Percentiles rank a stretch among this genome's conserved stretches.
Evolutionary conservation across 352 stramenopile genomes (phyloP).

Genomic region (Thraustochytrium sp.): DNA sequence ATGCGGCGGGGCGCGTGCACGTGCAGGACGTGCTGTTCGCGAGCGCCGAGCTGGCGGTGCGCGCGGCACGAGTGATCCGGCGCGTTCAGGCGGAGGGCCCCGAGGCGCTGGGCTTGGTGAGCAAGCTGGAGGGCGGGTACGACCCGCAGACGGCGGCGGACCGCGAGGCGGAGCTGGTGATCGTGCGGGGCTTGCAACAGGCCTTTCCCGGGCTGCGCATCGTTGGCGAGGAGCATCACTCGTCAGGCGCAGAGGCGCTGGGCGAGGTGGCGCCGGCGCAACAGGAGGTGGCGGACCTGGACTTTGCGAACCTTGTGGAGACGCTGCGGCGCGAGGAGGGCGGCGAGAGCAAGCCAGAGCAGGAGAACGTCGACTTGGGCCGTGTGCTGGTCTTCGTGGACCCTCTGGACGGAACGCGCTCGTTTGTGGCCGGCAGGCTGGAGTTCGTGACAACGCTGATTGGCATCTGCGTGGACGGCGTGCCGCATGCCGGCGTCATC

Average conservation of each 20-base stretch:
- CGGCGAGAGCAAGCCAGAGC: not conserved
- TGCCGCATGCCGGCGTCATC: not conserved
- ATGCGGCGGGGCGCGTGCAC: not conserved
- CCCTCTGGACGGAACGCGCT: slow-evolving; percentile 21
- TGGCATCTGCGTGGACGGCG: slow-evolving; percentile 1
- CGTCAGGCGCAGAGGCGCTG: not conserved
- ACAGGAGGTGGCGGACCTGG: not conserved
- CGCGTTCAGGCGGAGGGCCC: not conserved
- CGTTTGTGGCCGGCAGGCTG: not conserved
- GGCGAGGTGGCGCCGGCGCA: not conserved
- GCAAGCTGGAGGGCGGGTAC: not conserved
- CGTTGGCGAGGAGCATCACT: not conserved
- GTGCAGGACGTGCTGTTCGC: not conserved
- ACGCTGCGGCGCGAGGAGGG: not conserved
- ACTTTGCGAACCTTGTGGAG: not conserved
- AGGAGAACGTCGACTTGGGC: not conserved
- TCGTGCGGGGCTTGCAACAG: not conserved
- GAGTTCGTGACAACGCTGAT: slow-evolving; percentile 27
- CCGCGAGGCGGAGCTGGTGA: not conserved
- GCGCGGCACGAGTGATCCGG: not conserved
- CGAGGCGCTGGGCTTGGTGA: not conserved
- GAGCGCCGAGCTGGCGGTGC: slow-evolving; percentile 1
- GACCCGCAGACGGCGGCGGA: slow-evolving; percentile 27
- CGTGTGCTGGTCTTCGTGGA: not conserved
- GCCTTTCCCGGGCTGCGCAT: not conserved